Evolutionary conservation across 2,329 filamentous ascomycete genomes (phyloP).

Genomic region (Aureobasidium sp.): DNA sequence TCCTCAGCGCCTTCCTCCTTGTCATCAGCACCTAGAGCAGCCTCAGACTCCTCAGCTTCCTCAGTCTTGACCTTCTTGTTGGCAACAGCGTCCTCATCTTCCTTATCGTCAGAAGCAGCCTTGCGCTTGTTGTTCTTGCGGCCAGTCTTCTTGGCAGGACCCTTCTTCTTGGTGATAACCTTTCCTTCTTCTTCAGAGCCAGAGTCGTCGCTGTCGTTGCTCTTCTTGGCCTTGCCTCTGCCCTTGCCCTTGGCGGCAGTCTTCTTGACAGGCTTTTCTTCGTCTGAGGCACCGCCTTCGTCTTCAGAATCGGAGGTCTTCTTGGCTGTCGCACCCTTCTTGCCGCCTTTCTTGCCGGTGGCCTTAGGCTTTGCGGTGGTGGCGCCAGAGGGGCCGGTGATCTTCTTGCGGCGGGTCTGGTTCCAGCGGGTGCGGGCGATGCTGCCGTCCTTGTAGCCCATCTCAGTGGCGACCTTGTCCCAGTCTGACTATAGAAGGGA

Average conservation of each 20-base stretch:
- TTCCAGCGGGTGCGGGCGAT: conserved; percentile 22
- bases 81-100: background rate
- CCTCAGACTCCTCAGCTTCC: background rate
- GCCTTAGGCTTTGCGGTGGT: conserved; percentile 17
- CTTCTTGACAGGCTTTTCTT: background rate
- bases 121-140: background rate
- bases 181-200: background rate
- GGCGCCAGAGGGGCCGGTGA: conserved; percentile 13
- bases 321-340: background rate
- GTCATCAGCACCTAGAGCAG: background rate
- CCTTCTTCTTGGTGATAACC: background rate
- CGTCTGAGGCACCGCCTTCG: background rate
- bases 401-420: conserved; percentile 24
- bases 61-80: conserved; percentile 3
- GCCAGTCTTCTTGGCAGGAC: background rate
- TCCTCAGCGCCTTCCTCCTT: background rate
- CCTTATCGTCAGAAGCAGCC: background rate
- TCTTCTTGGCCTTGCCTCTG: background rate
- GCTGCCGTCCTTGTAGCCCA: conserved; percentile 22
- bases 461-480: conserved; percentile 21
- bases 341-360: conserved; percentile 11
- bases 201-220: background rate
- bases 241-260: too few relatives aligned
- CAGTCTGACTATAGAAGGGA: conserved; percentile 20
- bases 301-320: background rate